These are phyloP conservation scores for Hyphopichia pseudoburtonii DNA, from an alignment of 1,139 yeast genomes.

Conservation along the genomic window DNA sequence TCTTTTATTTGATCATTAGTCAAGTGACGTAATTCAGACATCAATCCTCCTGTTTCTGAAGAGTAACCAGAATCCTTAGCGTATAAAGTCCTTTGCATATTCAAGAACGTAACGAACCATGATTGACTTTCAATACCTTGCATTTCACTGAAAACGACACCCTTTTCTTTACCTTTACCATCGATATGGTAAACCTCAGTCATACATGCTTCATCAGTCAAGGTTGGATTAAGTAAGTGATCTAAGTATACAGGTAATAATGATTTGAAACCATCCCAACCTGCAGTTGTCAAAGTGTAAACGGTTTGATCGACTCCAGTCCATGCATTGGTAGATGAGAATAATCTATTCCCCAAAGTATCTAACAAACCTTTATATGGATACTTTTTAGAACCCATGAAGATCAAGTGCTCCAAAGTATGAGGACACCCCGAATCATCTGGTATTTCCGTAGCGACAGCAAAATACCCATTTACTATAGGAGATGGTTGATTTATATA, in stretches of 20 bases:
- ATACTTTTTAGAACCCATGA: constrained; percentile 88
- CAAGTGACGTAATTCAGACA: constrained; percentile 71
- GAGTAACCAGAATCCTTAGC: constrained; percentile 71
- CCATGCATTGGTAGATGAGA: constrained; percentile 95
- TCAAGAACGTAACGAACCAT: constrained; percentile 67
- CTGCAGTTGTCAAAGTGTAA: constrained; percentile 87
- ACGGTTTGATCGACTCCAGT: constrained; percentile 96
- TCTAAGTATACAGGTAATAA: constrained; percentile 88
- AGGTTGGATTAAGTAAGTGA: constrained; percentile 79
- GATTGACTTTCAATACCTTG: constrained; percentile 85
- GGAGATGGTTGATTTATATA: constrained; percentile 83
- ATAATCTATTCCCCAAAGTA: constrained; percentile 78
- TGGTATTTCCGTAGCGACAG: constrained; percentile 88
- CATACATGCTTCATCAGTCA: constrained; percentile 85
- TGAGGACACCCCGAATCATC: constrained; percentile 94
- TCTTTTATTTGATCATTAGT: constrained; percentile 71
- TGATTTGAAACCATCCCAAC: constrained; percentile 91
- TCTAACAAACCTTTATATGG: constrained; percentile 94
- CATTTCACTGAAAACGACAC: constrained; percentile 98
- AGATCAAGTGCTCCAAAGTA: constrained; percentile 89
- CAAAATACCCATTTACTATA: constrained; percentile 87
- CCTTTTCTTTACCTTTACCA: constrained; percentile 87
- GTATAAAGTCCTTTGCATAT: constrained; percentile 63
- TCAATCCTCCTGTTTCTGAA: constrained; percentile 92
- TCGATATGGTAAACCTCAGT: constrained; percentile 97